Percentiles rank a stretch among this genome's conserved stretches.
Conservation (phyloP, 768 basidiomycete species). For the Macrolepiota dolichaula region DNA sequence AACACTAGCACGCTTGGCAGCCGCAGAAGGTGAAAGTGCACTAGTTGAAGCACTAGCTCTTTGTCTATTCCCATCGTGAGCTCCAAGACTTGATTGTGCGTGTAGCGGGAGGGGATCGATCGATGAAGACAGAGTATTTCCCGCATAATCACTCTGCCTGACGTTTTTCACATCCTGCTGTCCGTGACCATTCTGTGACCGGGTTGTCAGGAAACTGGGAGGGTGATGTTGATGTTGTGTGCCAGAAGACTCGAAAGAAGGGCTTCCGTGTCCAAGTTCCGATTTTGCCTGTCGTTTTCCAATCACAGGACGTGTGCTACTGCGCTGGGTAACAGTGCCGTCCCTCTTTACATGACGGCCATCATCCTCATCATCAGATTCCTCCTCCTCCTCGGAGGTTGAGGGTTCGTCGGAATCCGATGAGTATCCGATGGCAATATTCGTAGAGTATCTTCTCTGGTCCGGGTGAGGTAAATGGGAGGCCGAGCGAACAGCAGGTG, state of each 20-base stretch:
- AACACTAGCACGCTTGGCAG: conserved; percentile 47
- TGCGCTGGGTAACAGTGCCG: conserved; percentile 13
- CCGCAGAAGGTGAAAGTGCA: conserved; percentile 48
- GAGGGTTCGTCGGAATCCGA: conserved; percentile 28
- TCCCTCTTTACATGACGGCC: conserved; percentile 16
- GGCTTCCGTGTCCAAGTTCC: conserved; percentile 37
- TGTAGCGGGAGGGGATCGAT: conserved; percentile 19
- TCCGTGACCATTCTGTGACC: conserved; percentile 29
- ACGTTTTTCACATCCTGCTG: conserved; percentile 8
- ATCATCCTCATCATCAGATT: conserved; percentile 19
- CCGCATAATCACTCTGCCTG: conserved; percentile 8
- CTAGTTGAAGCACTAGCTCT: conserved; percentile 59
- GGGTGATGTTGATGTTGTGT: conserved; percentile 13
- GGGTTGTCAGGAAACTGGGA: conserved; percentile 9
- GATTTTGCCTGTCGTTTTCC: conserved; percentile 30
- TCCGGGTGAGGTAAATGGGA: neutral
- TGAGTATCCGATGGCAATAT: conserved; percentile 20
- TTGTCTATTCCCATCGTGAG: conserved; percentile 28
- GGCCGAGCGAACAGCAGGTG: conserved; percentile 16
- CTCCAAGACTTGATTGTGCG: conserved; percentile 33
- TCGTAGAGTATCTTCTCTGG: conserved; percentile 18
- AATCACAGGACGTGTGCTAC: conserved; percentile 9
- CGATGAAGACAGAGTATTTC: conserved; percentile 3
- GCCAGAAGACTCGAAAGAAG: conserved; percentile 16
- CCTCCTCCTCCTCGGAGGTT: conserved; percentile 16